Evolutionary conservation across 352 stramenopile species (phyloP).

Genomic region (Globisporangium orthogonon): DNA sequence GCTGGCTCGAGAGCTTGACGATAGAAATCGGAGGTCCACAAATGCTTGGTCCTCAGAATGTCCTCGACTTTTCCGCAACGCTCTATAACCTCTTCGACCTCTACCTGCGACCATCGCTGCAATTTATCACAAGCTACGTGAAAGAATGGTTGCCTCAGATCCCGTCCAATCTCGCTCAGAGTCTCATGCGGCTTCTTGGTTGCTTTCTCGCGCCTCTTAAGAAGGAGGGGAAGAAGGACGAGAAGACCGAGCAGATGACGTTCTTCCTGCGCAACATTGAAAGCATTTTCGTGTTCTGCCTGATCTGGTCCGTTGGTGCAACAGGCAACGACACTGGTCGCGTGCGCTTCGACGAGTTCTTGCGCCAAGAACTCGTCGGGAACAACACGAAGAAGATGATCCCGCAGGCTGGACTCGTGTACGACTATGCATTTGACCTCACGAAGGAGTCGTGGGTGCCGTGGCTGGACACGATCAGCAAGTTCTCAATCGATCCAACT

Average conservation of each 20-base stretch:
- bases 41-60: constrained; percentile 27
- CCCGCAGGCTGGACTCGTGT: constrained; percentile 65
- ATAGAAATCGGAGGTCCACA: constrained; percentile 43
- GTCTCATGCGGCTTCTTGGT: constrained; percentile 89
- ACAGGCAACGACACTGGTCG: constrained; percentile 87
- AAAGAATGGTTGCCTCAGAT: constrained; percentile 91
- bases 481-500: constrained; percentile 64
- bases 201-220: constrained; percentile 87
- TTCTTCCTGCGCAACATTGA: constrained; percentile 79
- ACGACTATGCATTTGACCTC: constrained; percentile 90
- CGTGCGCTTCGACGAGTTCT: constrained; percentile 78
- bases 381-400: constrained; percentile 52
- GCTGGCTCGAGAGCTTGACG: constrained; percentile 79
- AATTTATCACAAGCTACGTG: constrained; percentile 83
- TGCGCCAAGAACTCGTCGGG: constrained; percentile 76
- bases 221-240: constrained; percentile 82
- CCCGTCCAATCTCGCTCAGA: constrained; percentile 87
- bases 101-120: constrained; percentile 75
- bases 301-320: constrained; percentile 90
- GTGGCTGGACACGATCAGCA: constrained; percentile 89
- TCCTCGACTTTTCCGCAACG: constrained; percentile 41
- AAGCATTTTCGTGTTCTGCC: constrained; percentile 89
- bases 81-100: constrained; percentile 84
- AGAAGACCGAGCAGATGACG: constrained; percentile 54
- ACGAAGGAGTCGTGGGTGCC: constrained; percentile 73